Evolutionary conservation across 2,329 filamentous ascomycete genomes (phyloP).

Genomic region (Colletotrichum spinosum): DNA sequence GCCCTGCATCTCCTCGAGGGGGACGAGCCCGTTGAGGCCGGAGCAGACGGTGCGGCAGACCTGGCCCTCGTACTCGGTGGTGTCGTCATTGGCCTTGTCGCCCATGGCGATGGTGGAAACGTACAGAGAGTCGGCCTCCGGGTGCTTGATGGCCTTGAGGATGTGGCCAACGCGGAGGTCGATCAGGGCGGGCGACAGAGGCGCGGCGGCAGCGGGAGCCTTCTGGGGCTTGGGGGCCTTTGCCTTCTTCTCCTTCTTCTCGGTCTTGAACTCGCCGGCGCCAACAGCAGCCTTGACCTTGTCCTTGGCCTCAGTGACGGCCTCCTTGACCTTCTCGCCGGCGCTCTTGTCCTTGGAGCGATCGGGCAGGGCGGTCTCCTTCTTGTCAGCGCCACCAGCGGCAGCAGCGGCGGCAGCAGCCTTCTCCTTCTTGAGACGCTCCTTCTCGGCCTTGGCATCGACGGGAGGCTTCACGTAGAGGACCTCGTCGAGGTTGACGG

Average conservation of each 20-base stretch:
- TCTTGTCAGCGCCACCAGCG: constrained; percentile 54
- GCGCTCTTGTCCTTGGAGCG: constrained; percentile 71
- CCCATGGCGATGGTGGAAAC: constrained; percentile 97
- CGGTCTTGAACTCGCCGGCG: constrained; percentile 54
- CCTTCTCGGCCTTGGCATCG: constrained; percentile 95
- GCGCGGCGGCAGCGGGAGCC: constrained; percentile 76
- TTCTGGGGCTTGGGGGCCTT: constrained; percentile 83
- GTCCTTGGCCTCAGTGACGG: constrained; percentile 59
- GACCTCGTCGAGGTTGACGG: constrained; percentile 82
- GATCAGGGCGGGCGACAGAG: constrained; percentile 86
- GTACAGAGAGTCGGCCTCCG: constrained; percentile 94
- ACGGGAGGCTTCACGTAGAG: constrained; percentile 89
- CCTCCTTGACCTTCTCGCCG: constrained; percentile 60
- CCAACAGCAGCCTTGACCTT: constrained; percentile 58
- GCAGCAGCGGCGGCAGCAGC: constrained; percentile 71
- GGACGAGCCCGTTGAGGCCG: constrained; percentile 91
- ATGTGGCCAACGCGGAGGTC: constrained; percentile 98
- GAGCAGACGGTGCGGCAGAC: constrained; percentile 96
- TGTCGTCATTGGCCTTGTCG: constrained; percentile 89
- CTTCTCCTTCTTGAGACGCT: constrained; percentile 97
- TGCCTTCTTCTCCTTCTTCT: constrained; percentile 89
- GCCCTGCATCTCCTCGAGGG: constrained; percentile 95
- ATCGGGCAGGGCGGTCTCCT: constrained; percentile 64
- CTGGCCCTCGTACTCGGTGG: constrained; percentile 90
- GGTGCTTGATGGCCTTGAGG: constrained; percentile 93